Evolutionary conservation across 2,329 filamentous ascomycete genomes (phyloP).

Genomic region (Phyllosticta citrichinensis): DNA sequence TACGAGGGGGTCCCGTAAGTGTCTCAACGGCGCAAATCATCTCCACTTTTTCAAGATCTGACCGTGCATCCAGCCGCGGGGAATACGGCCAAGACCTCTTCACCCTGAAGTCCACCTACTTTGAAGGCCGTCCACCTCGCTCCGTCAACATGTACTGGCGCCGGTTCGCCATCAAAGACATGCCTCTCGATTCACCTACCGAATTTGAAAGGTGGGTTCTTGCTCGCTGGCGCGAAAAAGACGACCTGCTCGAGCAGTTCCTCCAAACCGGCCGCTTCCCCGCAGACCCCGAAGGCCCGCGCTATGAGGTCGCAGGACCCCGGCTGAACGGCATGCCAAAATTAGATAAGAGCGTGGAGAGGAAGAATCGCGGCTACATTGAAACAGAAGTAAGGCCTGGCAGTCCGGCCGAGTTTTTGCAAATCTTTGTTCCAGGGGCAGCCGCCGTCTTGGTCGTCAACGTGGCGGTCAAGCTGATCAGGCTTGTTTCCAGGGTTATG

Average conservation of each 20-base stretch:
- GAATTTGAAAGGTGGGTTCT: slow-evolving; percentile 75
- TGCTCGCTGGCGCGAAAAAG: slow-evolving; percentile 84
- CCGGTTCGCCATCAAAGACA: slow-evolving; percentile 66
- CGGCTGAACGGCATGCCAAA: slow-evolving; percentile 1
- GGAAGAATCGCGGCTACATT: slow-evolving; percentile 29
- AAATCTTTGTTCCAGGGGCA: slow-evolving; percentile 28
- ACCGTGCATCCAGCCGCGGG: slow-evolving; percentile 23
- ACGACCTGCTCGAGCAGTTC: slow-evolving; percentile 74
- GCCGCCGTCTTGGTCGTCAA: slow-evolving; percentile 1
- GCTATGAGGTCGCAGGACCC: slow-evolving; percentile 2
- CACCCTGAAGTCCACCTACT: slow-evolving; percentile 74
- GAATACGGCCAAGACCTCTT: slow-evolving; percentile 81
- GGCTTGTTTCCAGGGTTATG: background rate
- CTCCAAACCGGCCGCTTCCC: slow-evolving; percentile 69
- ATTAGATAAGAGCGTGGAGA: slow-evolving; percentile 1
- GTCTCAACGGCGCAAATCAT: background rate
- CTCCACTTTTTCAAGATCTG: background rate
- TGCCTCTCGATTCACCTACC: slow-evolving; percentile 64
- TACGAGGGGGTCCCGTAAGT: slow-evolving; percentile 90
- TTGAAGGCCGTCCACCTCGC: slow-evolving; percentile 80
- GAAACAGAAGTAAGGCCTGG: slow-evolving; percentile 36
- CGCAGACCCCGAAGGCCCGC: slow-evolving; percentile 36
- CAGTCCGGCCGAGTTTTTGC: slow-evolving; percentile 31
- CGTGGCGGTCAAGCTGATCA: slow-evolving; percentile 2
- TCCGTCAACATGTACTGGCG: slow-evolving; percentile 97